phyloP scores from a whole-genome alignment of 192 early-diverging fungal genomes.

The Linnemannia schmuckeri region DNA sequence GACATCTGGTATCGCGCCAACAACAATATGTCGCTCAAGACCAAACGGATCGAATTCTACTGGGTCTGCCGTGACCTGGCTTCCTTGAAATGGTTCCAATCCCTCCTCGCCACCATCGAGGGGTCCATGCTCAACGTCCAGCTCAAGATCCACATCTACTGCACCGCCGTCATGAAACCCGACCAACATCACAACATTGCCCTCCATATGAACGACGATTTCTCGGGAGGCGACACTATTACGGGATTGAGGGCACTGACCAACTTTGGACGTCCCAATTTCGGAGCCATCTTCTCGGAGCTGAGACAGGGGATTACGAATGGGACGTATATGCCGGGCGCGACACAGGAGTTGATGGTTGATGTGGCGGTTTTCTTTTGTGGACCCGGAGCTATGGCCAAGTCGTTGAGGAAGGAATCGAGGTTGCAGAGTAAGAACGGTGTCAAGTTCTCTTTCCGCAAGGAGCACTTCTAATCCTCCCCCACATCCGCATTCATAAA shows the following conservation, averaged over 20 bases:
- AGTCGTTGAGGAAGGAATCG: conserved; percentile 63
- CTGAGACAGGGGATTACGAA: conserved; percentile 53
- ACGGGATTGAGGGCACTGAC: conserved; percentile 76
- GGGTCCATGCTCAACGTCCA: conserved; percentile 69
- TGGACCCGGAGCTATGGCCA: conserved; percentile 78
- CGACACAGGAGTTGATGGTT: conserved; percentile 59
- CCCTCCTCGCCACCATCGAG: conserved; percentile 71
- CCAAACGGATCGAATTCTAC: conserved; percentile 69
- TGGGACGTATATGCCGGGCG: conserved; percentile 59
- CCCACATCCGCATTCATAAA: too few species aligned
- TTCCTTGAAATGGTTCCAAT: conserved; percentile 79
- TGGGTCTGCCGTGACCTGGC: conserved; percentile 78
- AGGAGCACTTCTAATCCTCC: conserved; percentile 72
- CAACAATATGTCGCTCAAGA: conserved; percentile 59
- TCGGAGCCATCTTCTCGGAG: conserved; percentile 73
- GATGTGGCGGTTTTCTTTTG: conserved; percentile 90
- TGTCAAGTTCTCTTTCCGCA: conserved; percentile 74
- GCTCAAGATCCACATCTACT: conserved; percentile 75
- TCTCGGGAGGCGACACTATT: conserved; percentile 73
- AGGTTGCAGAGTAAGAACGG: conserved; percentile 58
- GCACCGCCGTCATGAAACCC: conserved; percentile 70
- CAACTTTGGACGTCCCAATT: conserved; percentile 87
- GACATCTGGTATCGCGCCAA: conserved; percentile 72
- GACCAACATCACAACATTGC: conserved; percentile 75
- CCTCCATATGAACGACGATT: conserved; percentile 66